phyloP scores from a whole-genome alignment of 2,329 filamentous ascomycete genomes.

The Epichloe sp. region DNA sequence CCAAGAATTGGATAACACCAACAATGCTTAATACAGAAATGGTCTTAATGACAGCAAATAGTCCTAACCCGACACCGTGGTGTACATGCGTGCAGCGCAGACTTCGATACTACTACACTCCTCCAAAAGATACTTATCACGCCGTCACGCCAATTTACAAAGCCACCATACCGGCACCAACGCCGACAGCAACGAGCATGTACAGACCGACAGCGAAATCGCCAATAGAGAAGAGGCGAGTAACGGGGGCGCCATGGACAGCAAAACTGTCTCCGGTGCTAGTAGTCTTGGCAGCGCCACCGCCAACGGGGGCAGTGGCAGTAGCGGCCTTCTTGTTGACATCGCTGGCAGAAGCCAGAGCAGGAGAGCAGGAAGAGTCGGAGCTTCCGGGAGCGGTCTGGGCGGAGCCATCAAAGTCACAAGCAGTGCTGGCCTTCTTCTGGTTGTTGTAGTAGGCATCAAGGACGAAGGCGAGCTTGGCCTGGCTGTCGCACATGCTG shows the following conservation, averaged over 20 bases:
- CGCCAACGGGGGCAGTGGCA: slow-evolving; percentile 4
- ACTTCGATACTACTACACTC: slow-evolving; percentile 6
- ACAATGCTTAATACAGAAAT: slow-evolving; percentile 15
- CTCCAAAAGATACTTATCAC: neutral
- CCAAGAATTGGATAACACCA: slow-evolving; percentile 14
- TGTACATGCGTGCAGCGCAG: slow-evolving; percentile 4
- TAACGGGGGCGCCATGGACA: slow-evolving; percentile 15
- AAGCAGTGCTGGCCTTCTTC: slow-evolving; percentile 43
- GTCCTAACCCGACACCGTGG: neutral
- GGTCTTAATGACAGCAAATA: neutral
- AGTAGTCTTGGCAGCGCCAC: slow-evolving; percentile 2
- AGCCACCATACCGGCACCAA: slow-evolving; percentile 39
- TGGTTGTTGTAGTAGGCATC: slow-evolving; percentile 57
- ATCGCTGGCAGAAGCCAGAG: slow-evolving; percentile 51
- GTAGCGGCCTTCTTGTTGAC: slow-evolving; percentile 24
- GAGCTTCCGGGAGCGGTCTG: slow-evolving; percentile 35
- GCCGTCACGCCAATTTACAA: slow-evolving; percentile 26
- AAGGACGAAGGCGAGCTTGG: slow-evolving; percentile 62
- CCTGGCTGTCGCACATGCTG: slow-evolving; percentile 57
- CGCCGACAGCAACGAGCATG: slow-evolving; percentile 35
- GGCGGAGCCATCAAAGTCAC: slow-evolving; percentile 58
- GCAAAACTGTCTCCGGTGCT: slow-evolving; percentile 5
- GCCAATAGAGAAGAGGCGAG: slow-evolving; percentile 30
- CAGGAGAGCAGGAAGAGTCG: slow-evolving; percentile 39
- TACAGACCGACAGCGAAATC: slow-evolving; percentile 37